Base-by-base conservation (phyloP, 768 basidiomycete species). In the Tremella yokohamensis region DNA sequence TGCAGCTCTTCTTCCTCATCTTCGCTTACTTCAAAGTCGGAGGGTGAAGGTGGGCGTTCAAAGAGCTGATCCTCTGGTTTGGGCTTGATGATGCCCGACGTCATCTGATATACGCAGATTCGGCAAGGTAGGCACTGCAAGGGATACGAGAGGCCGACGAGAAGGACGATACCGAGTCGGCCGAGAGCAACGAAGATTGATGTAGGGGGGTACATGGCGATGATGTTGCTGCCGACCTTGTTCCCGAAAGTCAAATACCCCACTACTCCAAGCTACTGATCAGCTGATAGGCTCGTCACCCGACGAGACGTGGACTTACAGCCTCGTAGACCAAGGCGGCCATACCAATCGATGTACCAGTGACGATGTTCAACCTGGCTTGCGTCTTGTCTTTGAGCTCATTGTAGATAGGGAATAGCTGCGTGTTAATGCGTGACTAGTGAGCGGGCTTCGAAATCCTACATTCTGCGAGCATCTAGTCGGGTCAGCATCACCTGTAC, bases 361-460 rank as follows among this genome's bases (percentile, higher is more conserved):
- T 88, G 61, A 97, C 83, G n/a, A 82, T 79, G 75, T 96, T 94
- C 84, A 98, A 85, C 38, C 89, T 83, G 45, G 77, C 67, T 73
- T 96, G 93, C 1, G 85, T 84, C 73, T 94, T 96, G 26, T 78
- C 79, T 65, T 82, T 82, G 34, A 98, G 81, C 77, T 98, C 94
- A 73, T 97, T 97, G 79, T 86, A 94, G 52, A 96, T 85, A 1
- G 91, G 89, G 77, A 97, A 96, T 16, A 98, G 78, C 89, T 98
- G 47, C 39, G 29, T 24, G 22, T 54, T 52, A 29, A n/a, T 37
- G 2, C 40, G 26, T 37, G 26, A 16, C 45, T 25, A 18, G 38
- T 52, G 51, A 39, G 45, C 39, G 16, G 25, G 15, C 34, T 13
- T 20, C 58, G 25, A 61, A 63, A 26, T 69, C 85, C 65, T 74